A percentile compares a stretch with the other conserved stretches of the same genome.
Evolutionary conservation across 441 rosid genomes (phyloP).

Genomic region (Breynia disticha): DNA sequence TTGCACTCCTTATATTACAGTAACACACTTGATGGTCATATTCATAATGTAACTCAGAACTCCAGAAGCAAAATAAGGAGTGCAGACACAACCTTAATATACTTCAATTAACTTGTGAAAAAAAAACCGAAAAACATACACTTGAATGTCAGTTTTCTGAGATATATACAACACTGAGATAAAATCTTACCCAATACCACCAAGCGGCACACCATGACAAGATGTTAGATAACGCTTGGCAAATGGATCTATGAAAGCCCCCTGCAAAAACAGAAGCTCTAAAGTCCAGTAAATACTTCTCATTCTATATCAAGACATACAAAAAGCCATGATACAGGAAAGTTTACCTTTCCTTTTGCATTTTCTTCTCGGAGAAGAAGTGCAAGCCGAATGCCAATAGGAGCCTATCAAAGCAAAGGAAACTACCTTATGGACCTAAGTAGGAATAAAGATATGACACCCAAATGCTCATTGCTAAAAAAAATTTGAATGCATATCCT

Average conservation of each 20-base stretch:
- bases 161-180: neutral
- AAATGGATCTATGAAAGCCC: constrained; percentile 58
- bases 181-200: constrained; percentile 66
- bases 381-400: constrained; percentile 63
- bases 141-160: neutral
- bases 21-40: too few relatives aligned
- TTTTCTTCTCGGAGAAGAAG: constrained; percentile 45
- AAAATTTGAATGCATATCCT: too few relatives aligned
- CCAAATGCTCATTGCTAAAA: too few relatives aligned
- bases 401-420: constrained; percentile 47
- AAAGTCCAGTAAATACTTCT: constrained; percentile 2
- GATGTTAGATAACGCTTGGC: constrained; percentile 43
- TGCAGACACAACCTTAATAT: neutral
- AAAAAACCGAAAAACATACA: neutral
- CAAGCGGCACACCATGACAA: constrained; percentile 73
- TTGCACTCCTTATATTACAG: too few relatives aligned
- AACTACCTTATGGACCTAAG: constrained; percentile 7
- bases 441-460: constrained; percentile 4
- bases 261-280: constrained; percentile 22
- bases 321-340: neutral
- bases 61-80: neutral
- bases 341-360: constrained; percentile 55
- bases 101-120: neutral
- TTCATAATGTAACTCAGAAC: too few relatives aligned
- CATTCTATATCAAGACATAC: neutral